Conservation (phyloP, 202 grass and related monocot genomes). For the Panicum virgatum region DNA sequence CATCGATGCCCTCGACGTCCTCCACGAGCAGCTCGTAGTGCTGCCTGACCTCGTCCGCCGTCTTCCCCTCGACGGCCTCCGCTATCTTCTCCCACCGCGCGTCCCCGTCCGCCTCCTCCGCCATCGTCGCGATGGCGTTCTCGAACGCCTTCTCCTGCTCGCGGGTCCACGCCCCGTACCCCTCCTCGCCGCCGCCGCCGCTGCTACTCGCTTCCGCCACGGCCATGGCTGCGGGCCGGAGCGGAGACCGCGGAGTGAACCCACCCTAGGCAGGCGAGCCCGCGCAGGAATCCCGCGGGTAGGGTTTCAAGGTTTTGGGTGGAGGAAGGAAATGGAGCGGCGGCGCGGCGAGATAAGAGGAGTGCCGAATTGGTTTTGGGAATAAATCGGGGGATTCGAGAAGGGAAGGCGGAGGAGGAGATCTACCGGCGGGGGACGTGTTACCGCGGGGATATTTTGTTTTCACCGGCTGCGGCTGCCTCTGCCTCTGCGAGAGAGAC, state of each 20-base stretch:
- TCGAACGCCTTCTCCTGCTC: slow-evolving; percentile 97
- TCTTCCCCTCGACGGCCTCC: slow-evolving; percentile 63
- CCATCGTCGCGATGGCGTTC: slow-evolving; percentile 66
- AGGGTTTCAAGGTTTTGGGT: slow-evolving; percentile 39
- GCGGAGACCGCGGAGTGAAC: background rate
- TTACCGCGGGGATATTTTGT: slow-evolving; percentile 41
- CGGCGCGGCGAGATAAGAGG: slow-evolving; percentile 44
- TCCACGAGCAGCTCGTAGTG: slow-evolving; percentile 84
- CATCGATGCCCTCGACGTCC: slow-evolving; percentile 74
- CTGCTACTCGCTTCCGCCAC: slow-evolving; percentile 77
- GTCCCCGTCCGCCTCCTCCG: slow-evolving; percentile 46
- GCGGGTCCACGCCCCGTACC: slow-evolving; percentile 53
- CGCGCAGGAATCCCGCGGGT: background rate
- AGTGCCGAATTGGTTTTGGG: slow-evolving; percentile 31
- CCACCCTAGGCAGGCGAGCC: slow-evolving; percentile 11
- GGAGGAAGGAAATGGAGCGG: slow-evolving; percentile 2
- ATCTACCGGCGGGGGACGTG: slow-evolving; percentile 42
- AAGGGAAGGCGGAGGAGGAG: slow-evolving; percentile 21
- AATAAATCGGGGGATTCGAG: slow-evolving; percentile 34
- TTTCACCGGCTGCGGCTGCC: slow-evolving; percentile 23
- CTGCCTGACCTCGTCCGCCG: slow-evolving; percentile 68
- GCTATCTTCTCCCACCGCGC: slow-evolving; percentile 66
- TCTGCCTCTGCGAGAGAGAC: background rate
- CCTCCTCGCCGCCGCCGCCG: slow-evolving; percentile 33
- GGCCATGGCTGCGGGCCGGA: slow-evolving; percentile 28